A percentile compares a stretch with the other conserved stretches of the same genome.
These are phyloP conservation scores for Suillus variegatus DNA, from an alignment of 768 basidiomycete genomes.

Conservation along the genomic window DNA sequence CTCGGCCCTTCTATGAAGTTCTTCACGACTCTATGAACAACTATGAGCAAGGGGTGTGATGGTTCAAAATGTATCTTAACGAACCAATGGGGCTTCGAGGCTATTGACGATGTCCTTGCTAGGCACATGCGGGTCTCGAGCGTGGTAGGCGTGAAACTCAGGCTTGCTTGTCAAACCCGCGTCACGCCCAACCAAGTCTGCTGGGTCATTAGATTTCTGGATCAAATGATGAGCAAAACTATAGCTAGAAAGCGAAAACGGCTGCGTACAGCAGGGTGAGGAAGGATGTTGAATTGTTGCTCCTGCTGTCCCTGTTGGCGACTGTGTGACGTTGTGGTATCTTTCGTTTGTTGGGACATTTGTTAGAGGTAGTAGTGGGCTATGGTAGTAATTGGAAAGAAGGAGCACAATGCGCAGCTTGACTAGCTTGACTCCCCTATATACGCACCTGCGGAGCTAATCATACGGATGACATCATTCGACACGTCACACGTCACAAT, in stretches of 20 bases:
- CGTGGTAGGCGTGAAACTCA: slow-evolving; percentile 45
- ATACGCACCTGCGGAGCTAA: neutral
- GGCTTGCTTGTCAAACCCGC: slow-evolving; percentile 42
- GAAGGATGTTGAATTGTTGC: slow-evolving; percentile 51
- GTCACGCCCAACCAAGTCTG: slow-evolving; percentile 43
- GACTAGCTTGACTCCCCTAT: neutral
- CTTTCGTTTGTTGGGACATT: slow-evolving; percentile 6
- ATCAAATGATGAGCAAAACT: neutral
- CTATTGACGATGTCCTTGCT: slow-evolving; percentile 43
- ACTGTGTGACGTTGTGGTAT: neutral
- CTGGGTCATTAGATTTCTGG: slow-evolving; percentile 63
- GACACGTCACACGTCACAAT: neutral
- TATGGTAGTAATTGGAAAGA: neutral
- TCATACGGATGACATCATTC: neutral
- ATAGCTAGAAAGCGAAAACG: neutral
- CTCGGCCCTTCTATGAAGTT: slow-evolving; percentile 46
- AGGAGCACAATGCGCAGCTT: neutral
- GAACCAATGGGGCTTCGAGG: slow-evolving; percentile 49
- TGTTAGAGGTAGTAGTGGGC: neutral
- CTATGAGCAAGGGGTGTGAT: neutral
- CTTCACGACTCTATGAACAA: slow-evolving; percentile 47
- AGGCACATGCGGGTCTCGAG: slow-evolving; percentile 53
- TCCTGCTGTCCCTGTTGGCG: slow-evolving; percentile 25
- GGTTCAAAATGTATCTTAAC: slow-evolving; percentile 14
- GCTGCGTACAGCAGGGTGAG: slow-evolving; percentile 59